Percentiles rank a stretch among this genome's conserved stretches.
Evolutionary conservation across 192 early-diverging fungal genomes (phyloP).

Genomic region (Coemansia erecta): DNA sequence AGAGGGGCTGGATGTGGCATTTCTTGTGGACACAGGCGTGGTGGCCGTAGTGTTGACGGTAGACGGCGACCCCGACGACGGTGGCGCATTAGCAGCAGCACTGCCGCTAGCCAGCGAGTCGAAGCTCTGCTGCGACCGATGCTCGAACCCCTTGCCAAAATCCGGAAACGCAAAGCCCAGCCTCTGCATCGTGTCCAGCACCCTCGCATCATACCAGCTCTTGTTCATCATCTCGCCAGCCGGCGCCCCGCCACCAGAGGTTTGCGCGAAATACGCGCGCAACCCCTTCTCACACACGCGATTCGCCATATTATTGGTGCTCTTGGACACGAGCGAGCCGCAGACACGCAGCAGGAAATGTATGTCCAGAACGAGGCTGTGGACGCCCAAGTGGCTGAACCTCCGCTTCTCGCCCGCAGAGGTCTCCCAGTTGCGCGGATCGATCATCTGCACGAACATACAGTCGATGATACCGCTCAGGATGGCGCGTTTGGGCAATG

Average conservation of each 20-base stretch:
- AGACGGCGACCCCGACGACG: not conserved
- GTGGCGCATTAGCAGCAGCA: too few relatives aligned
- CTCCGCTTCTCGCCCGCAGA: constrained; percentile 21
- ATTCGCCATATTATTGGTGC: constrained; percentile 54
- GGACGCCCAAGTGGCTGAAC: constrained; percentile 53
- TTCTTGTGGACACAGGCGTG: not conserved
- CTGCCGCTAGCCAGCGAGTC: not conserved
- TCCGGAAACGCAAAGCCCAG: constrained; percentile 48
- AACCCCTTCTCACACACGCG: constrained; percentile 55
- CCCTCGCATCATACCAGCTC: constrained; percentile 49
- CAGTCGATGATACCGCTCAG: constrained; percentile 50
- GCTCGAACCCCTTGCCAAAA: constrained; percentile 52
- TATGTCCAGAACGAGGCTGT: constrained; percentile 50
- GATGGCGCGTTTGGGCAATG: constrained; percentile 43
- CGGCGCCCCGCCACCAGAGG: not conserved
- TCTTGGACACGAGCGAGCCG: constrained; percentile 52
- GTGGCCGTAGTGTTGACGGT: too few relatives aligned
- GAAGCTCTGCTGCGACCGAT: constrained; percentile 54
- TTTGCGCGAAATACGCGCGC: constrained; percentile 39
- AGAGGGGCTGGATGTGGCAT: not conserved
- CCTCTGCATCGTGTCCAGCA: constrained; percentile 35
- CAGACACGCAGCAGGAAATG: constrained; percentile 54
- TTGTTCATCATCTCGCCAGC: constrained; percentile 47
- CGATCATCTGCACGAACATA: constrained; percentile 52
- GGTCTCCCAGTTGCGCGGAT: constrained; percentile 47